Evolutionary conservation across 495 filamentous ascomycete genomes (phyloP).

Genomic region (Penicillium atrosanguineum): DNA sequence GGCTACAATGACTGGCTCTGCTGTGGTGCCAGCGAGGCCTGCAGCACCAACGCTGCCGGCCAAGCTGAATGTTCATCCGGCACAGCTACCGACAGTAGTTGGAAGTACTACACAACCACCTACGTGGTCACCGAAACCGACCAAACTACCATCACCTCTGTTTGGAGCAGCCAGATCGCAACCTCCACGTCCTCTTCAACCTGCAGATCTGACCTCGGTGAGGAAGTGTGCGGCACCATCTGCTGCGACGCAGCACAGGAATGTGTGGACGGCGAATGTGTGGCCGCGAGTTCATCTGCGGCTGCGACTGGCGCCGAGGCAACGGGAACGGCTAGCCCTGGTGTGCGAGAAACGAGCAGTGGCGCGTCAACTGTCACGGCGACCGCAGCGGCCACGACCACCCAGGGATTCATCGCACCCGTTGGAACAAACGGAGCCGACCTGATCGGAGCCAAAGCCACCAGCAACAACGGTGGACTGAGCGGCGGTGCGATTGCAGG

Average conservation of each 20-base stretch:
- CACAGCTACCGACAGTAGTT: conserved; percentile 13
- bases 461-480: conserved; percentile 49
- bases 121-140: conserved; percentile 62
- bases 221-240: conserved; percentile 66
- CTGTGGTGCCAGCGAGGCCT: conserved; percentile 58
- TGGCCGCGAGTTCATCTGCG: conserved; percentile 39
- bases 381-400: conserved; percentile 55
- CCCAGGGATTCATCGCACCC: conserved; percentile 56
- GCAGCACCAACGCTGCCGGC: conserved; percentile 57
- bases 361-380: conserved; percentile 52
- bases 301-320: conserved; percentile 31
- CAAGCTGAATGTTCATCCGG: conserved; percentile 54
- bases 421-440: conserved; percentile 51
- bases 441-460: conserved; percentile 43
- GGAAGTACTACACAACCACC: conserved; percentile 68
- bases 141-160: conserved; percentile 61
- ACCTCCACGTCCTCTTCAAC: conserved; percentile 41
- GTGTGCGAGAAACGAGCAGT: conserved; percentile 69
- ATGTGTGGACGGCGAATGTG: conserved; percentile 50
- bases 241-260: conserved; percentile 74
- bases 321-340: conserved; percentile 41
- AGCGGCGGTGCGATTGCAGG: conserved; percentile 89
- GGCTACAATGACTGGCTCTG: conserved; percentile 66
- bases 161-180: conserved; percentile 55
- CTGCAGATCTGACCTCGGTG: conserved; percentile 58